Base-by-base conservation (phyloP, 352 stramenopile genomes). In the Globisporangium acanthophoron region DNA sequence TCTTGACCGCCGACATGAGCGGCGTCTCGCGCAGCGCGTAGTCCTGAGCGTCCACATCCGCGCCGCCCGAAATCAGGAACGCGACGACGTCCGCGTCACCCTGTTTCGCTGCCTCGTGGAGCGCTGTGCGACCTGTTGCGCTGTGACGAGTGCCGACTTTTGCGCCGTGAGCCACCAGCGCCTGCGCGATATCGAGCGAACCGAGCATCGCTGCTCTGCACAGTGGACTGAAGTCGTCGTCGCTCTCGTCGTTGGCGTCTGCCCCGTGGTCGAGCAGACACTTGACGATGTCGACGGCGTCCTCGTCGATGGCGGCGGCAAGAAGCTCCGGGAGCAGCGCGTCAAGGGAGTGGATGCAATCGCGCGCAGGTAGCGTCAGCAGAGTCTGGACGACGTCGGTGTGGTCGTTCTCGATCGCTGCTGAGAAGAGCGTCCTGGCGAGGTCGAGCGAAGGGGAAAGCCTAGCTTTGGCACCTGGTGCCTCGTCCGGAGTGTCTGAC, bases 361-460 rank as follows among this genome's bases (percentile, higher is more conserved):
- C 35, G 35, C 35, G 35, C 11, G 35, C 35, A 15, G 35, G 35
- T 40, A 9, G 35, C 11, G 35, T 40, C 11, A 54, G 33, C 24
- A 54, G 24, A 11, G 29, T 35, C 33, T 54, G 8, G 13, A 54
- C 49, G 49, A 54, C 49, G 18, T 20, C 27, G 2, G 7, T 11
- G 16, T 40, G 49, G 16, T 29, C 49, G 29, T 54, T 54, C 49
- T 27, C 49, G n/a, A 54, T 54, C 27, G 49, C 49, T 18, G 20
- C 49, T 15, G 20, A 11, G 29, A 54, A 54, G 33, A 54, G 27
- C 49, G 49, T 54, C 15, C 49, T 54, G 0, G 33, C 29, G n/a
- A 35, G n/a, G 12, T 54, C 49, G n/a, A 54, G 16, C 0, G 35
- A 9, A 40, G 2, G 11, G 5, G 11, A 40, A 15, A 40, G 11